Base-by-base conservation (phyloP, 2,329 filamentous ascomycete species). In the Monilinia laxa region DNA sequence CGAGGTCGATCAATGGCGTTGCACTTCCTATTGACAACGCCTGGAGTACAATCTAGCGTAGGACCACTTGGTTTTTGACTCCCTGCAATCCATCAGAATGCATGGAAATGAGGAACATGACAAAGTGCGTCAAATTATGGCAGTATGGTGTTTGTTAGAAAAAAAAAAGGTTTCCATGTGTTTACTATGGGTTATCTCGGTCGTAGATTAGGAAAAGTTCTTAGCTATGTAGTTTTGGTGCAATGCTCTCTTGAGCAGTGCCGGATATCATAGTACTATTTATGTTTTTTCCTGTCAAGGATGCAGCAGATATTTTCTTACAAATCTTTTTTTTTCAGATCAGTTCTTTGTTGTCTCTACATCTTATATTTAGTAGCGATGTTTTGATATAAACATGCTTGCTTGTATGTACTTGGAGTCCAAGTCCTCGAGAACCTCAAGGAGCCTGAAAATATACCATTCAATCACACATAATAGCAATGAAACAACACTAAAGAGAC, bases 1-100 rank as follows among this genome's bases (percentile, higher is more conserved):
- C 78, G 4, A 71, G 70, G 51, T 74, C 74, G 3, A 75, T 79
- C 67, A 79, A 77, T 51, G 78, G 78, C 7, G 72, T 76, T 12
- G 72, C 74, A 4, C 54, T 79, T 65, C 78, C 77, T 0, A 74
- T 80, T 4, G 78, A 79, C 62, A 75, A 75, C 56, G 77, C 75
- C 0, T 79, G 78, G 77, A 74, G 75, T 12, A 74, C 74, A 23
- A 72, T 79, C 25, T 79, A 57, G 70, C 42, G 20, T 38, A 28
- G 20, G n/a, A 20, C n/a, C 5, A 10, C 20, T 28, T 42, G 28
- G 2, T 16, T 23, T n/a, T 23, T 14, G 9, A 28, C 20, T 23
- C 1, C 0, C 6, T 23, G 20, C 40, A 35, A 28, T 49, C 28
- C 35, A 10, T 49, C 12, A 20, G 31, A 38, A 59, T 35, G 25